Base-by-base conservation (phyloP, 345 rosid species). In the Gossypium stocksii region DNA sequence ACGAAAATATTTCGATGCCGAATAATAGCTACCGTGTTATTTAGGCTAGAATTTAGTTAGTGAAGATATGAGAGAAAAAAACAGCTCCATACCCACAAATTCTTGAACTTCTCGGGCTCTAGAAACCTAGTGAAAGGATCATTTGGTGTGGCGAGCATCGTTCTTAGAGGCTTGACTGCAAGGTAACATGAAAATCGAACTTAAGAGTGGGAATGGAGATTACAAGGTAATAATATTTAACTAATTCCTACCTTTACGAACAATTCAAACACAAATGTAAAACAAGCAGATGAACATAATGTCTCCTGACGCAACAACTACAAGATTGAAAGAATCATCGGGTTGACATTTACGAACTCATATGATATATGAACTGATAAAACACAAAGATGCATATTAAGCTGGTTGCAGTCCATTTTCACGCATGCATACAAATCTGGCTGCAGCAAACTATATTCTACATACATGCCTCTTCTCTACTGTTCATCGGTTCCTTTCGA, bases 111-210 rank as follows among this genome's bases (percentile, higher is more conserved):
- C 66, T 90, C 94, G 2, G 98, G 97, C 84, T 94, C 98, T 66
- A 94, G 81, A 74, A 94, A 94, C 66, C 98, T 83, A 59, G 98
- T 92, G 82, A 94, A 91, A 77, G 95, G 98, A 86, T 94, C 98
- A 79, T 89, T 87, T 74, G 91, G 67, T 59, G 97, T 87, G 60
- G 95, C 98, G 69, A 91, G 82, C 98, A 94, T 94, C 87, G 89
- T 94, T 85, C 78, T 89, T 75, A 92, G 92, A 73, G 97, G 97
- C 53, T 14, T 76, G 74, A 92, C 98, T 94, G 88, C 67, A 79
- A 57, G 61, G 51, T 83, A 78, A 80, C 51, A 80, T 29, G 60
- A 49, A 75, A 72, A 49, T 43, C 45, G 13, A 38, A 25, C 22
- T 76, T 56, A 74, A 46, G 67, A 73, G 20, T 12, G 7, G 10